Evolutionary conservation across 139 green algal species (phyloP).

Genomic region (Pedinophyceae sp.): DNA sequence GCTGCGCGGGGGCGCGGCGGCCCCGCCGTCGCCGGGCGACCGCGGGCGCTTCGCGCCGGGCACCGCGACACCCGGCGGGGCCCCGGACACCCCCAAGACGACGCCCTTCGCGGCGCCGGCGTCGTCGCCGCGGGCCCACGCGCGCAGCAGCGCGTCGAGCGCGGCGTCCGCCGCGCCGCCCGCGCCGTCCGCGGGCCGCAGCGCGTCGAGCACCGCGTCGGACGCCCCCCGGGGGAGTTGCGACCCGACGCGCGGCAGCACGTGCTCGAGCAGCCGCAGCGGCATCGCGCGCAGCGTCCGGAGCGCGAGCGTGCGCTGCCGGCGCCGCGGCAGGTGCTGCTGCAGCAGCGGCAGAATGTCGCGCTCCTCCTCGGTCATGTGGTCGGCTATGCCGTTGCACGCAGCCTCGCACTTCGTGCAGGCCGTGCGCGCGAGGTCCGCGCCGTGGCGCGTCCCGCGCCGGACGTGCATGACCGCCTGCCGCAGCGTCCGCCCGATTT

Average conservation of each 20-base stretch:
- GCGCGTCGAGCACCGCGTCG: slow-evolving; percentile 44
- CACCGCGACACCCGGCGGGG: too few relatives aligned
- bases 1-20: not conserved
- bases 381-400: slow-evolving; percentile 1
- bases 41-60: too few relatives aligned
- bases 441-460: not conserved
- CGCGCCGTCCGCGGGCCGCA: slow-evolving; percentile 24
- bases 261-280: slow-evolving; percentile 75
- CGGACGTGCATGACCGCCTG: slow-evolving; percentile 25
- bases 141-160: too few relatives aligned
- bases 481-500: slow-evolving; percentile 54
- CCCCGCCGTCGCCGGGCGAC: too few relatives aligned
- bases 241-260: slow-evolving; percentile 76
- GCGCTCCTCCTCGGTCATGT: slow-evolving; percentile 57
- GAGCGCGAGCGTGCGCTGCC: slow-evolving; percentile 83
- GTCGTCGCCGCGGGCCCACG: too few relatives aligned
- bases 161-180: slow-evolving; percentile 26
- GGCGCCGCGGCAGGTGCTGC: slow-evolving; percentile 27
- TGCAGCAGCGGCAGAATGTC: slow-evolving; percentile 69
- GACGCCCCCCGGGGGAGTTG: slow-evolving; percentile 15
- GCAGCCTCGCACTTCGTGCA: not conserved
- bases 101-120: not conserved
- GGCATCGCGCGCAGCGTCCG: slow-evolving; percentile 77
- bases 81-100: too few relatives aligned
- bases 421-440: not conserved